Conservation (phyloP, 148 eudicot genomes). For the Chenopodium quinoa region DNA sequence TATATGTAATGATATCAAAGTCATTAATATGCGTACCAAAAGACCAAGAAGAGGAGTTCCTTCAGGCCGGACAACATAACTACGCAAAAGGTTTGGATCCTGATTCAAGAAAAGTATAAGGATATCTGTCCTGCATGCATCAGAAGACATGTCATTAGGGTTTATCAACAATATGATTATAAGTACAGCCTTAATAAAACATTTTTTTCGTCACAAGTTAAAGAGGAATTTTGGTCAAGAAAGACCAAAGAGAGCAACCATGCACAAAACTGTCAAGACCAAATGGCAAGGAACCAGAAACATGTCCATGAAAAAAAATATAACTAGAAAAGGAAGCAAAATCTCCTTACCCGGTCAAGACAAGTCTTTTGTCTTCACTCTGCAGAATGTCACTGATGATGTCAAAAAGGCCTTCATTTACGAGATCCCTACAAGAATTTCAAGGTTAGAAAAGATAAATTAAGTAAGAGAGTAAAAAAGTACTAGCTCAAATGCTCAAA, state of each 20-base stretch:
- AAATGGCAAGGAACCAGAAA: background rate
- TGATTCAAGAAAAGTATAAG: constrained; percentile 81
- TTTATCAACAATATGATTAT: background rate
- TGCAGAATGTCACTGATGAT: constrained; percentile 70
- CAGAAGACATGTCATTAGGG: constrained; percentile 29
- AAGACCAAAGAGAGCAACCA: background rate
- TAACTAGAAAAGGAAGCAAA: background rate
- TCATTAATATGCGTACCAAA: constrained; percentile 49
- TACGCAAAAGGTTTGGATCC: constrained; percentile 84
- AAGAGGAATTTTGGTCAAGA: background rate
- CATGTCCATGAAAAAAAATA: no score
- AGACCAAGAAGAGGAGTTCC: constrained; percentile 82
- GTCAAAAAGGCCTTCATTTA: constrained; percentile 81
- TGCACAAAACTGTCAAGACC: background rate
- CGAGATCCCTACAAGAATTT: constrained; percentile 69
- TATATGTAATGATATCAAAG: background rate
- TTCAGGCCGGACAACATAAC: constrained; percentile 72
- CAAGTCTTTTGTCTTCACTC: constrained; percentile 70
- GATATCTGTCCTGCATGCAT: constrained; percentile 98
- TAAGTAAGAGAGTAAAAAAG: constrained; percentile 1
- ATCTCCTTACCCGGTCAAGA: constrained; percentile 68
- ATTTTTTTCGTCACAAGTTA: background rate
- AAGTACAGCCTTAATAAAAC: background rate
- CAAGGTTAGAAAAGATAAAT: constrained; percentile 9
- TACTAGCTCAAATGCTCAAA: background rate